These are phyloP conservation scores for Hyaloscypha bicolor DNA, from an alignment of 495 filamentous ascomycete species.

Conservation along the genomic window DNA sequence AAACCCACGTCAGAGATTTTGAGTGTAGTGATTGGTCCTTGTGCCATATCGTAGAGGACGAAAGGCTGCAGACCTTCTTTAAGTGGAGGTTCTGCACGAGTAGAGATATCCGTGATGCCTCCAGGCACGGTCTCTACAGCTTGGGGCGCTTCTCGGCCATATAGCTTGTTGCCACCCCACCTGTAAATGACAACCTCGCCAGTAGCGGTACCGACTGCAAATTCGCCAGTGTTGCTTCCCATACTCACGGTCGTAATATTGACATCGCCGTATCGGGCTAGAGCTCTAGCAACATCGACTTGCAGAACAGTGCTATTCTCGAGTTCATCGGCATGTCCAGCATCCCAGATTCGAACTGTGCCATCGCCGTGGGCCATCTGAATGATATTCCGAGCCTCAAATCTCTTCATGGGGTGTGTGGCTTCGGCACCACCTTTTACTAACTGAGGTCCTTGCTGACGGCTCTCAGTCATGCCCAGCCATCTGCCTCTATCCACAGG, in stretches of 20 bases:
- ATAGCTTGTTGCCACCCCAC: conserved; percentile 78
- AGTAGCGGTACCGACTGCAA: conserved; percentile 76
- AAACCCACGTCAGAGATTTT: conserved; percentile 91
- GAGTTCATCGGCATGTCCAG: conserved; percentile 86
- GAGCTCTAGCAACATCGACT: conserved; percentile 81
- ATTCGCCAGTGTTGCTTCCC: conserved; percentile 75
- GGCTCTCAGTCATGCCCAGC: conserved; percentile 83
- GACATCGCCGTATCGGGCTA: conserved; percentile 76
- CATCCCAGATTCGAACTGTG: conserved; percentile 85
- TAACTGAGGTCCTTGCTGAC: conserved; percentile 72
- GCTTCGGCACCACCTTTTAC: conserved; percentile 75
- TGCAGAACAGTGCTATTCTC: conserved; percentile 84
- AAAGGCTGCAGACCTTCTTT: conserved; percentile 82
- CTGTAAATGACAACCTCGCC: conserved; percentile 87
- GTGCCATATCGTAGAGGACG: conserved; percentile 77
- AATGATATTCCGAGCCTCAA: conserved; percentile 78
- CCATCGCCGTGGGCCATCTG: conserved; percentile 87
- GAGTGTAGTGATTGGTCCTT: conserved; percentile 75
- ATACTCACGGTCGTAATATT: conserved; percentile 76
- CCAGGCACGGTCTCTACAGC: conserved; percentile 52
- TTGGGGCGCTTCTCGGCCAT: conserved; percentile 51
- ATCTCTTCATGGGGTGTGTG: conserved; percentile 66
- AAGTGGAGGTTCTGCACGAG: conserved; percentile 75
- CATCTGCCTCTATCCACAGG: conserved; percentile 75
- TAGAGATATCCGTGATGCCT: conserved; percentile 69